Conservation (phyloP, 2,329 filamentous ascomycete species). For the Monilinia aucupariae region DNA sequence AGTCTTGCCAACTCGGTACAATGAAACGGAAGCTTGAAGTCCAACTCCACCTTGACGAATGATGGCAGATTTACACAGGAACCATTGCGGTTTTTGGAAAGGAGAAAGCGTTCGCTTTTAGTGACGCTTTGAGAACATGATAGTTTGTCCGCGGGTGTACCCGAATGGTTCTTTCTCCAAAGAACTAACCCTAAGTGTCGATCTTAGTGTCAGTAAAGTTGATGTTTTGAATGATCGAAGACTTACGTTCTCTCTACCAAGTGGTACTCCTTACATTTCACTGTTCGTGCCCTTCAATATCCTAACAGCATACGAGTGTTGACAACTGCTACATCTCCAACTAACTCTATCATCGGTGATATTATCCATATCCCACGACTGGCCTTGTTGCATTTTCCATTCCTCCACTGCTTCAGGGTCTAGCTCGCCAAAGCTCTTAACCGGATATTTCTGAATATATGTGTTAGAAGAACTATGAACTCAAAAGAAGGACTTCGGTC, state of each 20-base stretch:
- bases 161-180: too few relatives aligned
- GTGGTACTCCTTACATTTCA: neutral
- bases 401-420: neutral
- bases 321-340: slow-evolving; percentile 1
- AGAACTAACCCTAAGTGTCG: too few relatives aligned
- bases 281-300: neutral
- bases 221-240: too few relatives aligned
- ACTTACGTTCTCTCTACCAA: neutral
- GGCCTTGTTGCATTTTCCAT: neutral
- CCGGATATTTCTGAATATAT: slow-evolving; percentile 6
- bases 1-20: neutral
- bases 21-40: neutral
- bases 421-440: neutral
- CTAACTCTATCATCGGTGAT: neutral
- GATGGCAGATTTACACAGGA: neutral
- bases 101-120: neutral
- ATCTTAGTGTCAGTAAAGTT: neutral
- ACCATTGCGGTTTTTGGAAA: neutral
- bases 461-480: too few relatives aligned
- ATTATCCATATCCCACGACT: neutral
- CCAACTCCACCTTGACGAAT: neutral
- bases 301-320: neutral
- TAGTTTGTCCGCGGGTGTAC: neutral
- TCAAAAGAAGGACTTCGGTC: too few relatives aligned
- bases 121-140: neutral